These are phyloP conservation scores for Pichia sp. DNA, from an alignment of 1,139 yeast genomes.

Conservation along the genomic window DNA sequence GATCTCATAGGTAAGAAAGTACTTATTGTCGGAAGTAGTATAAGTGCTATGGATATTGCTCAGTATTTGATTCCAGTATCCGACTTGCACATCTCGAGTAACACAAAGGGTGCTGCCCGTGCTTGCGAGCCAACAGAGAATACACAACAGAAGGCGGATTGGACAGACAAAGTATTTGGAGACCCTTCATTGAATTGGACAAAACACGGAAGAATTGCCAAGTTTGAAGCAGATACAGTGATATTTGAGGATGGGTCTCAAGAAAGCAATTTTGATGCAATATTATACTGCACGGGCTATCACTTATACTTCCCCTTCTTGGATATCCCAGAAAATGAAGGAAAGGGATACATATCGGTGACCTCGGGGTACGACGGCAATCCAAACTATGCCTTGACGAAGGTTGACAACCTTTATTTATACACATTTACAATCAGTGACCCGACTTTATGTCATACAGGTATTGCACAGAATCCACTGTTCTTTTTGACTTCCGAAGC, in stretches of 20 bases:
- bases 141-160: not conserved
- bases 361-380: conserved; percentile 15
- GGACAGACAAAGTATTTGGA: conserved; percentile 8
- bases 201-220: conserved; percentile 13
- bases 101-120: not conserved
- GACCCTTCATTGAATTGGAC: conserved; percentile 5
- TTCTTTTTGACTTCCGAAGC: conserved; percentile 39
- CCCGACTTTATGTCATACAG: conserved; percentile 37
- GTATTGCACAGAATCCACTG: conserved; percentile 34
- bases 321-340: conserved; percentile 19
- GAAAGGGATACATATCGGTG: conserved; percentile 17
- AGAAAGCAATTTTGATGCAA: conserved; percentile 30
- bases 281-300: conserved; percentile 43
- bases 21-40: conserved; percentile 43
- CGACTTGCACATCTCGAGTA: conserved; percentile 13
- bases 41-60: conserved; percentile 44
- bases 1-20: conserved; percentile 35
- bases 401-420: conserved; percentile 31
- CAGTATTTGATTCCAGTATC: conserved; percentile 41
- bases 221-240: conserved; percentile 19
- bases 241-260: conserved; percentile 32
- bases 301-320: conserved; percentile 35
- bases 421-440: conserved; percentile 36
- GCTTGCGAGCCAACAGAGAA: not conserved
- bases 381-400: conserved; percentile 16